These are phyloP conservation scores for Cryptosporidium parvum DNA, from an alignment of 169 alveolate species.

Conservation along the genomic window DNA sequence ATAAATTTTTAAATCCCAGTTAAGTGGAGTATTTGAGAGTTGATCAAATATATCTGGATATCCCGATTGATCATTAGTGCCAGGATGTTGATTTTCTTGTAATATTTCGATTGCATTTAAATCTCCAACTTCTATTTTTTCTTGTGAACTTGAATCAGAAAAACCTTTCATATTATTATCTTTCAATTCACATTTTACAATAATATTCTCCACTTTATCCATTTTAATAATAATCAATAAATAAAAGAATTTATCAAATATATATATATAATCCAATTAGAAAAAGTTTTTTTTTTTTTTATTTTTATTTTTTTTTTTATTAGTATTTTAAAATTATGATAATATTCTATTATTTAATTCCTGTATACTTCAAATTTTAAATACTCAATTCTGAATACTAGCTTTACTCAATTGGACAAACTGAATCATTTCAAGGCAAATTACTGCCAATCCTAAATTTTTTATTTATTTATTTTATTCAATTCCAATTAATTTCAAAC, in stretches of 20 bases:
- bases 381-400: not conserved
- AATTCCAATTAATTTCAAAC: not conserved
- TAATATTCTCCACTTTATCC: not conserved
- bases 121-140: constrained; percentile 43
- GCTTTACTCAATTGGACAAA: not conserved
- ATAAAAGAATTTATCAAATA: not conserved
- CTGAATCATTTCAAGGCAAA: not conserved
- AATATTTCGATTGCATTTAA: not conserved
- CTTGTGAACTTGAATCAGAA: constrained; percentile 47
- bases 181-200: constrained; percentile 34
- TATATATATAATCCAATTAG: not conserved
- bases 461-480: not conserved
- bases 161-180: not conserved
- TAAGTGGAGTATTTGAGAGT: constrained; percentile 30
- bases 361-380: not conserved
- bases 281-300: not conserved
- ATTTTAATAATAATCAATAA: not conserved
- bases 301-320: not conserved
- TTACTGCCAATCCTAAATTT: not conserved
- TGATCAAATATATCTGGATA: constrained; percentile 30
- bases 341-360: too few species aligned
- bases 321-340: too few species aligned
- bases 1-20: constrained; percentile 41
- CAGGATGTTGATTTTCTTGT: not conserved
- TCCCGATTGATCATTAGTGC: not conserved